phyloP scores from a whole-genome alignment of 2,329 filamentous ascomycete genomes.

The Aspergillus candidus region DNA sequence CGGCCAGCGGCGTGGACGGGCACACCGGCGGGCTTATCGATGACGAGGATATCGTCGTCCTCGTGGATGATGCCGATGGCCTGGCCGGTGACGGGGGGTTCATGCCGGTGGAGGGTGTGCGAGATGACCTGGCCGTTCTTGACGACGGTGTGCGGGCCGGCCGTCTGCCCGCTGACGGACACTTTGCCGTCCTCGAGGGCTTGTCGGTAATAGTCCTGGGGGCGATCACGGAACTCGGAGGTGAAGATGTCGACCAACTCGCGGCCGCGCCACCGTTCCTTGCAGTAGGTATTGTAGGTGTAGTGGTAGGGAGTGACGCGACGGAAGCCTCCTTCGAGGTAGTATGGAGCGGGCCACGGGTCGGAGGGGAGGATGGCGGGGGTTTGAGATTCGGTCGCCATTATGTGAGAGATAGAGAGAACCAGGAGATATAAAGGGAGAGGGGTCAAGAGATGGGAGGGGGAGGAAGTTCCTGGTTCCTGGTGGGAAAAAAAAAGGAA shows the following conservation, averaged over 20 bases:
- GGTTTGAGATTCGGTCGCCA: too few relatives aligned
- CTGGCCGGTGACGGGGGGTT: conserved; percentile 80
- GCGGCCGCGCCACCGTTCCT: conserved; percentile 83
- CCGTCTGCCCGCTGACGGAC: conserved; percentile 70
- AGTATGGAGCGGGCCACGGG: conserved; percentile 66
- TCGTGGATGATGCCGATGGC: conserved; percentile 82
- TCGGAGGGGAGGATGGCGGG: background rate
- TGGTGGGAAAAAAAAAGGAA: background rate
- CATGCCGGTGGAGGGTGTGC: conserved; percentile 90
- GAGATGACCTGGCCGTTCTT: conserved; percentile 88
- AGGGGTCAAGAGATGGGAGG: too few relatives aligned
- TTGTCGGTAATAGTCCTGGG: conserved; percentile 76
- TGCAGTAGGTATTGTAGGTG: conserved; percentile 93
- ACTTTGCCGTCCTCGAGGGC: conserved; percentile 78
- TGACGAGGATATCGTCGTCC: conserved; percentile 87
- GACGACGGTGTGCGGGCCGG: conserved; percentile 61
- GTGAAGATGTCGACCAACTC: conserved; percentile 80
- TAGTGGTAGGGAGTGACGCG: conserved; percentile 82
- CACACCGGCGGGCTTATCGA: conserved; percentile 92
- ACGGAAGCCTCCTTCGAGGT: conserved; percentile 74
- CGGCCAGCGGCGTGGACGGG: conserved; percentile 92
- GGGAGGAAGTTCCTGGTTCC: background rate
- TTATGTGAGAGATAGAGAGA: too few relatives aligned
- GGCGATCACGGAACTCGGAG: conserved; percentile 84
- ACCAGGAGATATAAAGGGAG: too few relatives aligned